phyloP scores from a whole-genome alignment of 73 alveolate species.

The Paramecium pentaurelia region DNA sequence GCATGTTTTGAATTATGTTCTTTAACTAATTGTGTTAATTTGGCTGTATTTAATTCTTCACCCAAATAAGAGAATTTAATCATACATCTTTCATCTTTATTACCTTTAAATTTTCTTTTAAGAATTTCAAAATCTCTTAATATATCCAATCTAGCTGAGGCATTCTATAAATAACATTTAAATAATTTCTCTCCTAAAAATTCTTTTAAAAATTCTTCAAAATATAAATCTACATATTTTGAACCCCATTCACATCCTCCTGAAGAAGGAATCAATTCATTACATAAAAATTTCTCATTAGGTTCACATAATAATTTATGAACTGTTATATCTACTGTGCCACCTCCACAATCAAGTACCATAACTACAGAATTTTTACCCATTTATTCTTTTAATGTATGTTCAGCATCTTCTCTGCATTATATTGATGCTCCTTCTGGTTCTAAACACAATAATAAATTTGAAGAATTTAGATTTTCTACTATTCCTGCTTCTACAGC shows the following conservation, averaged over 20 bases:
- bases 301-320: conserved; percentile 94
- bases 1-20: conserved; percentile 80
- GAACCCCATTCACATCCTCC: conserved; percentile 99
- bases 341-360: conserved; percentile 99
- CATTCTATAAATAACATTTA: conserved; percentile 79
- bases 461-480: conserved; percentile 83
- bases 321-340: conserved; percentile 96
- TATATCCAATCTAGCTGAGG: conserved; percentile 96
- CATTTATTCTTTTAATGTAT: conserved; percentile 80
- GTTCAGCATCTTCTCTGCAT: conserved; percentile 97
- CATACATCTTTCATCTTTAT: conserved; percentile 88
- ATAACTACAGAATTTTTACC: conserved; percentile 85
- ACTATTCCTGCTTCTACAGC: conserved; percentile 97
- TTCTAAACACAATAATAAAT: conserved; percentile 92
- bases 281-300: conserved; percentile 91
- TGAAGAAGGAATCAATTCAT: conserved; percentile 94
- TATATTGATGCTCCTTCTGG: conserved; percentile 98
- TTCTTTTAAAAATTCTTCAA: conserved; percentile 91
- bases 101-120: conserved; percentile 93
- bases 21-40: conserved; percentile 81
- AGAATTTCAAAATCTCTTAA: conserved; percentile 96
- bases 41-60: conserved; percentile 86
- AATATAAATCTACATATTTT: conserved; percentile 94
- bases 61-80: conserved; percentile 92
- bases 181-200: conserved; percentile 90